Conservation (phyloP, 805 yeast species). For the Ogataea corticis region DNA sequence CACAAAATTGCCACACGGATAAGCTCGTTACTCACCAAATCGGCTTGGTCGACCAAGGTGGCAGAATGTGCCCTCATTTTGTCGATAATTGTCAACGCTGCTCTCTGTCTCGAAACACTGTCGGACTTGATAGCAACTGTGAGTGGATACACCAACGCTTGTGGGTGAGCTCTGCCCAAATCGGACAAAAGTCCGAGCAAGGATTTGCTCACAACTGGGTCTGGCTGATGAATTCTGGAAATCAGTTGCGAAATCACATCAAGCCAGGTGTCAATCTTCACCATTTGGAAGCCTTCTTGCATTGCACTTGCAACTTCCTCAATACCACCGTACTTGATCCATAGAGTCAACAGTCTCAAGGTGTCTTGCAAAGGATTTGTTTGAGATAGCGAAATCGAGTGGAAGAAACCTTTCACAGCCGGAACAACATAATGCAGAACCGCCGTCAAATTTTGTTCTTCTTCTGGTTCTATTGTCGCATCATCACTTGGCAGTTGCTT, state of each 20-base stretch:
- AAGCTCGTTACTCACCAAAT: conserved; percentile 87
- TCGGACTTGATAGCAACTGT: conserved; percentile 96
- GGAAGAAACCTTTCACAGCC: conserved; percentile 94
- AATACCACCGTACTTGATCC: conserved; percentile 96
- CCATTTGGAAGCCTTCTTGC: conserved; percentile 86
- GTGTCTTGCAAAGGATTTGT: conserved; percentile 92
- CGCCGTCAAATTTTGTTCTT: conserved; percentile 47
- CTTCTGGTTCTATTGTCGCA: conserved; percentile 13
- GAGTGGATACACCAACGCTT: conserved; percentile 91
- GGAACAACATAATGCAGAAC: conserved; percentile 91
- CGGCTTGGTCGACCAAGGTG: conserved; percentile 84
- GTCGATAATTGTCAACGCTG: conserved; percentile 88
- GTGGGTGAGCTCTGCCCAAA: conserved; percentile 94
- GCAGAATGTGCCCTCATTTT: conserved; percentile 91
- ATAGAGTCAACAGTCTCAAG: conserved; percentile 80
- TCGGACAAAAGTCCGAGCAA: conserved; percentile 79
- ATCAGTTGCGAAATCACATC: conserved; percentile 95
- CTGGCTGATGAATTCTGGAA: conserved; percentile 95
- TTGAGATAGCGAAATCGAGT: conserved; percentile 84
- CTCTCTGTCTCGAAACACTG: conserved; percentile 82
- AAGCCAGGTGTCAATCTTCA: conserved; percentile 90
- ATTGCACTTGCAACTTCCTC: conserved; percentile 89
- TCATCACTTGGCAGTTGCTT: conserved; percentile 22
- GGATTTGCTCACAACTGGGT: conserved; percentile 77
- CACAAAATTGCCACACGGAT: conserved; percentile 94